phyloP scores from a whole-genome alignment of 2,329 filamentous ascomycete genomes.

The Aureobasidium pullulans region DNA sequence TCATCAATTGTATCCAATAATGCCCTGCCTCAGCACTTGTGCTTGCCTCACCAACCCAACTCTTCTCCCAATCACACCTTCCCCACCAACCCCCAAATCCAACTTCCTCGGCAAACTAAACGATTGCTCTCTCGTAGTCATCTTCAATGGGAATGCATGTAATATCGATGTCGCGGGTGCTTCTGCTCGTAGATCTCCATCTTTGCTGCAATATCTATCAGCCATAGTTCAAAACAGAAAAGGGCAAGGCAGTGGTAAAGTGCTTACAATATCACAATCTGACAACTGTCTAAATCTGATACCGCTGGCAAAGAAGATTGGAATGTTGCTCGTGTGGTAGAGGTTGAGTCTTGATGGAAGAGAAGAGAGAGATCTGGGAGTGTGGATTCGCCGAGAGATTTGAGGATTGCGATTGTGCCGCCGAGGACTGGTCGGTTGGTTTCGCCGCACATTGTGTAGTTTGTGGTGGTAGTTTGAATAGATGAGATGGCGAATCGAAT shows the following conservation, averaged over 20 bases:
- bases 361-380: conserved; percentile 20
- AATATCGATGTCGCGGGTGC: background rate
- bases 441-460: conserved; percentile 20
- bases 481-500: background rate
- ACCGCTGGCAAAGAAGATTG: conserved; percentile 9
- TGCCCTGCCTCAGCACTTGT: conserved; percentile 17
- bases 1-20: conserved; percentile 26
- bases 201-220: conserved; percentile 16
- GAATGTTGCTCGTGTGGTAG: conserved; percentile 18
- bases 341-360: conserved; percentile 13
- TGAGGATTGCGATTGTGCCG: conserved; percentile 22
- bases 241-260: background rate
- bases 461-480: background rate
- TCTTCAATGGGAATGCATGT: background rate
- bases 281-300: conserved; percentile 8
- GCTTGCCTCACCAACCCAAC: conserved; percentile 19
- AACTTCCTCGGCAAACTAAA: conserved; percentile 18
- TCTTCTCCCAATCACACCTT: conserved; percentile 22
- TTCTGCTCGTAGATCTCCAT: conserved; percentile 19
- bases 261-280: conserved; percentile 21
- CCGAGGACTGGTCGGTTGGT: conserved; percentile 18
- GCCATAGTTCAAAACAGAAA: background rate
- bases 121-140: background rate
- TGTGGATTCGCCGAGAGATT: conserved; percentile 14
- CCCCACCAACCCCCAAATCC: conserved; percentile 23